These are phyloP conservation scores for Leccinum subgranulosum DNA, from an alignment of 768 basidiomycete species.

Conservation along the genomic window DNA sequence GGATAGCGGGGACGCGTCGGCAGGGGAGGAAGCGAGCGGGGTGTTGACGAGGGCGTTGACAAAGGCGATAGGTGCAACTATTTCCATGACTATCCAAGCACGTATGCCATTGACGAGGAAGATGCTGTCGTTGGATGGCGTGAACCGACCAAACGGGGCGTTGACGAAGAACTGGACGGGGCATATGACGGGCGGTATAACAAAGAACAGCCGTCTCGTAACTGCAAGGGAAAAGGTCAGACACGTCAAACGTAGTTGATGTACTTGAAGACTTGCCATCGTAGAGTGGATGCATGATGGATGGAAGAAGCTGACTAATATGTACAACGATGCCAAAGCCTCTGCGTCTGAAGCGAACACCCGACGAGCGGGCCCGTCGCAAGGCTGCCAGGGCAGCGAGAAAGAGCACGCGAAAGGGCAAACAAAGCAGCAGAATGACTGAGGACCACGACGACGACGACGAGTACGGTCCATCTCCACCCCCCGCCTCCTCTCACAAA, in stretches of 20 bases:
- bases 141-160: conserved; percentile 81
- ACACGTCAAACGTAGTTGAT: conserved; percentile 15
- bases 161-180: conserved; percentile 52
- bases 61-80: conserved; percentile 58
- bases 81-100: conserved; percentile 80
- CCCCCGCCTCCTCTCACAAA: conserved; percentile 27
- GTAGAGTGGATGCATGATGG: not conserved
- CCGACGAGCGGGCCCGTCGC: conserved; percentile 38
- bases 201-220: conserved; percentile 43
- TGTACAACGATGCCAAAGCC: conserved; percentile 38
- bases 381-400: conserved; percentile 34
- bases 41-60: conserved; percentile 45
- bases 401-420: not conserved
- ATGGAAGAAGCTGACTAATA: conserved; percentile 18
- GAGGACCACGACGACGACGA: not conserved
- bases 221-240: conserved; percentile 20
- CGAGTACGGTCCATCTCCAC: conserved; percentile 25
- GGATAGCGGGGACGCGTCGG: conserved; percentile 29
- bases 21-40: conserved; percentile 41
- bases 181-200: conserved; percentile 34
- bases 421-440: conserved; percentile 6
- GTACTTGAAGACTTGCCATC: not conserved
- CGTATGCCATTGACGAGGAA: conserved; percentile 57
- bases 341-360: conserved; percentile 60
- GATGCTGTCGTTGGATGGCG: conserved; percentile 42